Evolutionary conservation across 208 protist genomes (phyloP).

Genomic region (Crithidia mellificae): DNA sequence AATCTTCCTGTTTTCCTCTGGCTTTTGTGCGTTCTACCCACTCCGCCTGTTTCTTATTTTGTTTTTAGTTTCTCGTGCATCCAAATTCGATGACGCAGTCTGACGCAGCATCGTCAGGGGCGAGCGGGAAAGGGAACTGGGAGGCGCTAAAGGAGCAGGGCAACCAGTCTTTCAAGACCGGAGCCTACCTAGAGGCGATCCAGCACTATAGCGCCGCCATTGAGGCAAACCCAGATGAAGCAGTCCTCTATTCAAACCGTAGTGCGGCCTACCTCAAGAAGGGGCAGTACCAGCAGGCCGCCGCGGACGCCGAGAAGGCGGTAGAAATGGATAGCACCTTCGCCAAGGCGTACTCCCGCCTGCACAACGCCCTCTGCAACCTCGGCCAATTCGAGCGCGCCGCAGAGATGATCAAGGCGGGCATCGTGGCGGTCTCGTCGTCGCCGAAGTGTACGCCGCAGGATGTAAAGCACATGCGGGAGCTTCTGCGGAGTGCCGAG

Average conservation of each 20-base stretch:
- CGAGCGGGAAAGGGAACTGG: conserved; percentile 33
- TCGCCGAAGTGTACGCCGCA: conserved; percentile 32
- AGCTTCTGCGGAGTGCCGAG: conserved; percentile 50
- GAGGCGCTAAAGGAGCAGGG: conserved; percentile 82
- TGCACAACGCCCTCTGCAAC: conserved; percentile 83
- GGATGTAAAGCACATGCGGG: conserved; percentile 53
- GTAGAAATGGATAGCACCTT: conserved; percentile 81
- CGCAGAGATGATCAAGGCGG: conserved; percentile 33
- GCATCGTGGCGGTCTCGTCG: conserved; percentile 13
- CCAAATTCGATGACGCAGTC: conserved; percentile 32
- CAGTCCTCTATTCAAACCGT: conserved; percentile 93
- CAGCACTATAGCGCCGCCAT: conserved; percentile 87
- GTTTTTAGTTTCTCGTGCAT: too few relatives aligned
- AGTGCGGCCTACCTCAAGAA: conserved; percentile 84
- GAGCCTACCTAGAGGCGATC: conserved; percentile 77
- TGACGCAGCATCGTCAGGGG: conserved; percentile 14
- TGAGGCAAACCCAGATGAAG: conserved; percentile 45
- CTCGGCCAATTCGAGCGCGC: conserved; percentile 71
- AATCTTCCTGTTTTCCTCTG: too few relatives aligned
- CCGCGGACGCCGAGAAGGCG: conserved; percentile 68
- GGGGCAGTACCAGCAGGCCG: conserved; percentile 51
- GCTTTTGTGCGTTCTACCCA: conserved; percentile 3
- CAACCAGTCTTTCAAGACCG: conserved; percentile 89
- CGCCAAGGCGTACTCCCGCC: conserved; percentile 83
- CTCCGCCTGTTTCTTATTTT: too few relatives aligned